These are phyloP conservation scores for Aspergillus incahuasiensis DNA, from an alignment of 495 filamentous ascomycete genomes.

Conservation along the genomic window DNA sequence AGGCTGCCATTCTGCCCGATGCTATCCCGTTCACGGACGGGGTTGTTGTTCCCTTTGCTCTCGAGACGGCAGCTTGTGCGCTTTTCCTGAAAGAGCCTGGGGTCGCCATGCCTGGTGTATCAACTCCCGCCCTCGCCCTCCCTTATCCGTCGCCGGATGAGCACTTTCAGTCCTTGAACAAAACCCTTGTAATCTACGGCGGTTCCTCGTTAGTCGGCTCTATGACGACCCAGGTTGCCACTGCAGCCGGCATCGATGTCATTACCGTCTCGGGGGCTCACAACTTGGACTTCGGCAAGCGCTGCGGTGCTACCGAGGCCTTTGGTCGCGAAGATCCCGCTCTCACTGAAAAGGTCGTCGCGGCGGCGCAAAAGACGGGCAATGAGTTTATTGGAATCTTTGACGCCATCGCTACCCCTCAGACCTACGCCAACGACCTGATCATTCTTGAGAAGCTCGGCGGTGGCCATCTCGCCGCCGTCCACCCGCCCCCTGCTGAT, in stretches of 20 bases:
- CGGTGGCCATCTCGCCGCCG: conserved; percentile 3
- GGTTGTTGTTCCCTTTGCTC: conserved; percentile 4
- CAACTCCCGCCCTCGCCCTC: conserved; percentile 3
- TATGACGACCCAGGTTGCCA: conserved; percentile 8
- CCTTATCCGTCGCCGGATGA: conserved; percentile 2
- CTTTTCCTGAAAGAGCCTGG: conserved; percentile 3
- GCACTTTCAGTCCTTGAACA: background rate
- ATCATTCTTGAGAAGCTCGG: conserved; percentile 1
- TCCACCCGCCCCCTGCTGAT: conserved; percentile 9
- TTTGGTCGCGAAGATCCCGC: background rate
- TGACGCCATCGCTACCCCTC: conserved; percentile 6
- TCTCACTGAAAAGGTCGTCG: background rate
- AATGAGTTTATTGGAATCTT: conserved; percentile 11
- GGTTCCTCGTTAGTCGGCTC: conserved; percentile 11
- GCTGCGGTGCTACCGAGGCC: background rate
- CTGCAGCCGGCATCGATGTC: conserved; percentile 2
- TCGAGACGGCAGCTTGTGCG: conserved; percentile 3
- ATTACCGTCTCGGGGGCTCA: conserved; percentile 3
- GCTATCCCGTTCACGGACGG: conserved; percentile 10
- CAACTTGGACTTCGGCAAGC: conserved; percentile 4
- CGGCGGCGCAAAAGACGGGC: background rate
- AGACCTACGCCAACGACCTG: conserved; percentile 1
- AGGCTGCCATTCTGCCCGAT: conserved; percentile 10
- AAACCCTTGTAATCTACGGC: conserved; percentile 7
- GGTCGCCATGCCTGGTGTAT: conserved; percentile 3